Evolutionary conservation across 306 rosid species (phyloP).

Genomic region (Trifolium repens): DNA sequence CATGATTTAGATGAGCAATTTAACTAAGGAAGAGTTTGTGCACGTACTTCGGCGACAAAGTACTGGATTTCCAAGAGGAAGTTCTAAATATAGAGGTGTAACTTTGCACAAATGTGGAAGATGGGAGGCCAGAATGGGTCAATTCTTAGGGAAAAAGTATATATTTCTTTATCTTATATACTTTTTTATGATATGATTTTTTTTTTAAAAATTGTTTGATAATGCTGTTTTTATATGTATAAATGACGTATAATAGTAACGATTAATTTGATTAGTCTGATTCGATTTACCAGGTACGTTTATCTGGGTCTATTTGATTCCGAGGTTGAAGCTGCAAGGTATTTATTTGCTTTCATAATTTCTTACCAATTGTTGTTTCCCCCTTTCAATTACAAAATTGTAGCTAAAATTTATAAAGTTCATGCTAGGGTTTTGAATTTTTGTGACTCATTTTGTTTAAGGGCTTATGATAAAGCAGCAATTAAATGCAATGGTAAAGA

Average conservation of each 20-base stretch:
- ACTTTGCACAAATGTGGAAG: conserved; percentile 99
- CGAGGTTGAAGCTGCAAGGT: conserved; percentile 98
- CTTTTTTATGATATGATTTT: not conserved
- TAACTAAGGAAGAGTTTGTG: conserved; percentile 96
- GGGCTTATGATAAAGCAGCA: conserved; percentile 99
- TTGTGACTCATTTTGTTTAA: conserved; percentile 49
- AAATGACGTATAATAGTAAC: not conserved
- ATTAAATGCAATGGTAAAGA: conserved; percentile 97
- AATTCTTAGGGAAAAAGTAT: conserved; percentile 95
- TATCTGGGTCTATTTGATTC: conserved; percentile 95
- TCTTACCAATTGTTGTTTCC: not conserved
- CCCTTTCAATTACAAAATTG: not conserved
- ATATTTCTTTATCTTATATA: not conserved
- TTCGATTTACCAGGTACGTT: conserved; percentile 69
- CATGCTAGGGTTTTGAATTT: conserved; percentile 44
- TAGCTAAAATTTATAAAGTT: not conserved
- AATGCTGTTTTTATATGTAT: conserved; percentile 2
- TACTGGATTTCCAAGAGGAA: conserved; percentile 97
- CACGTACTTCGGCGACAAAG: conserved; percentile 99
- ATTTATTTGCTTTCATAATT: conserved; percentile 3
- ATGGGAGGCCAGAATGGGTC: conserved; percentile 99
- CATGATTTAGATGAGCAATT: conserved; percentile 76
- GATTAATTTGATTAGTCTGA: conserved; percentile 37
- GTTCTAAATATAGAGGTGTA: conserved; percentile 99
- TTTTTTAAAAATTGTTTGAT: not conserved